Conservation (phyloP, 1,284 basidiomycete genomes). For the Tranzscheliella williamsii region DNA sequence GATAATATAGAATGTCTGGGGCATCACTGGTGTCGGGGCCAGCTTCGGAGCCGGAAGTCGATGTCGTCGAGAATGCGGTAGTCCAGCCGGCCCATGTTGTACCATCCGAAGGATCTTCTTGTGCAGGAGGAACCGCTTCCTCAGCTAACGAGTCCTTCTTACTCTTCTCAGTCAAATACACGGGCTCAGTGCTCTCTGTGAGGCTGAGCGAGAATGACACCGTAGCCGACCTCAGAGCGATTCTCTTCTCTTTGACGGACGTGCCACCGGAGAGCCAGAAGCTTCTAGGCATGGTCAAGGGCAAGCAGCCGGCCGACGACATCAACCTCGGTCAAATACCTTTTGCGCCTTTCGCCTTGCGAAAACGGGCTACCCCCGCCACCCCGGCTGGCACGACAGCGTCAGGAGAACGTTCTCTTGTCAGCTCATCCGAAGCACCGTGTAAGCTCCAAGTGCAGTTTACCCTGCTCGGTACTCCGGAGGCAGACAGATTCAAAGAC, state of each 20-base stretch:
- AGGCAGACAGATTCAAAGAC: constrained; percentile 66
- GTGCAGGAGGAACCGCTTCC: too few species aligned
- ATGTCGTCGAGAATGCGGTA: too few species aligned
- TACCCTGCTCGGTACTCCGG: constrained; percentile 49
- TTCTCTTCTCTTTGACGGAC: constrained; percentile 72
- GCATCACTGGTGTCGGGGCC: too few species aligned
- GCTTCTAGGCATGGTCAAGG: constrained; percentile 81
- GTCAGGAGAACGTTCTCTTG: constrained; percentile 10
- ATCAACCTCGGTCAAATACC: constrained; percentile 24
- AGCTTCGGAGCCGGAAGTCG: too few species aligned
- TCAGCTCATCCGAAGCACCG: constrained; percentile 5
- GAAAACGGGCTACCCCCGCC: constrained; percentile 6
- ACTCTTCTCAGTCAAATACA: constrained; percentile 44
- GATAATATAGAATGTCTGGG: too few species aligned
- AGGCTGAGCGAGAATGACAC: constrained; percentile 32
- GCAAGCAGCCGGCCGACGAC: constrained; percentile 71
- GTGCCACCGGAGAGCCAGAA: constrained; percentile 87
- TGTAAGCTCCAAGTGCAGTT: constrained; percentile 35
- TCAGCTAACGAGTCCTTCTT: constrained; percentile 3
- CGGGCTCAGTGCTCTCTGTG: constrained; percentile 19
- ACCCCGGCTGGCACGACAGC: constrained; percentile 5
- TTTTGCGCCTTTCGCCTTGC: constrained; percentile 30
- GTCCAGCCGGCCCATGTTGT: too few species aligned
- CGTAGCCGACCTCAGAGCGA: constrained; percentile 52
- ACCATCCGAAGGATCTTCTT: too few species aligned